Evolutionary conservation across 257 asterid species (phyloP).

Genomic region (Ballota nigra): DNA sequence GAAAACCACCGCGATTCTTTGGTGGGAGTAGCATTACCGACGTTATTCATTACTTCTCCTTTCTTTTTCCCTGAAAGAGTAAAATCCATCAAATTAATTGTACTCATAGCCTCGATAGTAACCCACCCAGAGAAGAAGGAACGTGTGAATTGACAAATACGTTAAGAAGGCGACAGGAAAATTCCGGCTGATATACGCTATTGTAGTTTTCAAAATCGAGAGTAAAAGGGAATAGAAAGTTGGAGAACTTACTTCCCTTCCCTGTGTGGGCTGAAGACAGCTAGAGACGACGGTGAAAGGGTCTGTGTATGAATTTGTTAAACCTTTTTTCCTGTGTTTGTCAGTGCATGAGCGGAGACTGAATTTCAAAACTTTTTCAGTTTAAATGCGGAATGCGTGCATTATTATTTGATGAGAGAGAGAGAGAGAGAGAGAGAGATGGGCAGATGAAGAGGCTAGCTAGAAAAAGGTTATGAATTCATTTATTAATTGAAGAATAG

Average conservation of each 20-base stretch:
- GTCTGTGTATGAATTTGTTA: neutral
- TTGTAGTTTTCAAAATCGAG: neutral
- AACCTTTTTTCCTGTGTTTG: neutral
- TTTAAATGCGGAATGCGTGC: neutral
- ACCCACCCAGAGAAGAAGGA: neutral
- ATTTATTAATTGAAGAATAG: too few relatives aligned
- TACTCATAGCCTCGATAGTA: neutral
- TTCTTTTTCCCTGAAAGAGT: conserved; percentile 15
- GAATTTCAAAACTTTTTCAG: neutral
- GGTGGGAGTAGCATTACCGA: conserved; percentile 40
- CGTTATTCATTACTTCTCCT: conserved; percentile 22
- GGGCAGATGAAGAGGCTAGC: neutral
- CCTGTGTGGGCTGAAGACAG: neutral
- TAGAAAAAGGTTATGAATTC: too few relatives aligned
- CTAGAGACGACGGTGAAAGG: neutral
- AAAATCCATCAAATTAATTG: neutral
- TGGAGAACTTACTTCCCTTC: neutral
- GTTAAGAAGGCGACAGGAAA: neutral
- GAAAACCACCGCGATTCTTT: conserved; percentile 55
- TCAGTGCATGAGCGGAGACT: neutral
- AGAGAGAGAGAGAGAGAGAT: neutral
- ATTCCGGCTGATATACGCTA: neutral
- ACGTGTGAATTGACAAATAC: neutral
- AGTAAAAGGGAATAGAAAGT: neutral
- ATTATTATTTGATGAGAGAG: neutral